These are phyloP conservation scores for Xylaria longipes DNA, from an alignment of 495 filamentous ascomycete genomes.

Conservation along the genomic window DNA sequence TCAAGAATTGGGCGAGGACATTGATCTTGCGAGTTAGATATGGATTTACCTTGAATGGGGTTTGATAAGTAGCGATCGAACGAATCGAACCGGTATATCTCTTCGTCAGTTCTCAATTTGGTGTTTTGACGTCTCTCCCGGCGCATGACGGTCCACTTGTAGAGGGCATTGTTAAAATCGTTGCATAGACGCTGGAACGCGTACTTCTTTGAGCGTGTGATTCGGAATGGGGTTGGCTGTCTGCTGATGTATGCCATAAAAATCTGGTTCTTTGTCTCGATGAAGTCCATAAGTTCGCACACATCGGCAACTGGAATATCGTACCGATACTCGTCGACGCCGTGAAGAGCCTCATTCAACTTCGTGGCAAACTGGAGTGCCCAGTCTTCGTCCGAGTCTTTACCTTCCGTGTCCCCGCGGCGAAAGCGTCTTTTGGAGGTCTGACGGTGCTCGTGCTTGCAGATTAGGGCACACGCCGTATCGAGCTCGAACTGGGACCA, in stretches of 20 bases:
- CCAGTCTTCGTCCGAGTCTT: conserved; percentile 12
- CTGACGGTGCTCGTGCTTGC: conserved; percentile 26
- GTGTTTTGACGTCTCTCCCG: background rate
- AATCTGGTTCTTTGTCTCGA: conserved; percentile 1
- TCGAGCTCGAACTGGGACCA: conserved; percentile 31
- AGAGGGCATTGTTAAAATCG: conserved; percentile 4
- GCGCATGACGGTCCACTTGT: background rate
- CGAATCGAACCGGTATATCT: background rate
- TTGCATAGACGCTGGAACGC: conserved; percentile 23
- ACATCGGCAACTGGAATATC: conserved; percentile 36
- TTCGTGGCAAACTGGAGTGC: conserved; percentile 29
- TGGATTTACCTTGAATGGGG: background rate
- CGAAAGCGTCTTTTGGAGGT: conserved; percentile 17
- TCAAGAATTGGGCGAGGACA: background rate
- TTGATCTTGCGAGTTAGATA: background rate
- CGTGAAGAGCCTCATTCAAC: conserved; percentile 36
- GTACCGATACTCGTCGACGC: conserved; percentile 20
- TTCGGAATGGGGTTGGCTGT: conserved; percentile 13
- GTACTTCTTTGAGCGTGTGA: conserved; percentile 26
- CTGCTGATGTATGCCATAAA: conserved; percentile 23
- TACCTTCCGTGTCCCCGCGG: background rate
- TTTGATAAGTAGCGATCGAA: background rate
- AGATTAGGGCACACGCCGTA: conserved; percentile 34
- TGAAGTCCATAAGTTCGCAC: conserved; percentile 16
- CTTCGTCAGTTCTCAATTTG: background rate